Evolutionary conservation across 495 filamentous ascomycete genomes (phyloP), one percentile per base, ranked within the genome.

Genomic region (Amniculicola lignicola): DNA sequence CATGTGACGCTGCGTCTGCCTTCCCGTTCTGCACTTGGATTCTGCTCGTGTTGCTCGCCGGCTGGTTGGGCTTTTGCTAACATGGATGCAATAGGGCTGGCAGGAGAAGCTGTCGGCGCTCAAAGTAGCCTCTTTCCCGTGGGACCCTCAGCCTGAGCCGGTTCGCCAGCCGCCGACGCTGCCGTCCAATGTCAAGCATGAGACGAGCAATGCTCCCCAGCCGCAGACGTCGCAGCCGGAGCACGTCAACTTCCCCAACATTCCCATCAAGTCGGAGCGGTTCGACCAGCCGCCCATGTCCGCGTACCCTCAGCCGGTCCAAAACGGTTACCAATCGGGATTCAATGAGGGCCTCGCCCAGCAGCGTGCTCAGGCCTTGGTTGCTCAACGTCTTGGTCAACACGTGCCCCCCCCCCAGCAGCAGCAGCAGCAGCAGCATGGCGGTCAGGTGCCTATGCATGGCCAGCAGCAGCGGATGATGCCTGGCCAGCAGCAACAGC

Each of bases 61-160:
- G 35, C 15, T 33, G 19, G n/a, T 31, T 21, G 41, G 11, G 9
- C 41, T 23, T 48, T 28, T 39, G 15, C 43, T 58, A 44, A 64
- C 44, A 18, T 19, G 0, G 22, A 50, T 23, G n/a, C n/a, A 35
- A 57, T 66, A 98, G 93, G 86, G 79, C 72, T 99, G 94, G 94
- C 92, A 96, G 72, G 77, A 80, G 51, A 95, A 90, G 72, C 81
- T 97, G 18, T 85, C 92, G 0, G 81, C 82, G 61, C 79, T 90
- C 41, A 79, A 85, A 40, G 81, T 95, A 57, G 94, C 91, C 46
- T 75, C 81, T 33, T 97, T 96, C 72, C 94, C 94, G 19, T 99
- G 94, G 94, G 94, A 97, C 65, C 93, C 93, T 51, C 64, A 80
- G 46, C 81, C 79, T 45, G 54, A 65, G 33, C 59, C 79, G 77